Evolutionary conservation across 2,329 filamentous ascomycete genomes (phyloP).

Genomic region (Fusarium tuaranense): DNA sequence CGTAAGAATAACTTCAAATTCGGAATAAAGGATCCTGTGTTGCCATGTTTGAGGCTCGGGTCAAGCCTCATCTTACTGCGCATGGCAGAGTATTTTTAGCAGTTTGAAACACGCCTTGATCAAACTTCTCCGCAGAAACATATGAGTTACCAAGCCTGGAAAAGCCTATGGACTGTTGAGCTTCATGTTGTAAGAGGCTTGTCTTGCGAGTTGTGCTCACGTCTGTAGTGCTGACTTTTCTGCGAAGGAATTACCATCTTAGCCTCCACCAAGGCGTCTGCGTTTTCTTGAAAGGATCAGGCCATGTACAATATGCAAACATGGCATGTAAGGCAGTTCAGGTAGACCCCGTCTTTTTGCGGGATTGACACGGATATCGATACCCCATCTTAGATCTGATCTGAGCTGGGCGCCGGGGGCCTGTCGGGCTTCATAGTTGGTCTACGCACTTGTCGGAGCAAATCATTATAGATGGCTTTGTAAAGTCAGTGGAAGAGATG

Average conservation of each 20-base stretch:
- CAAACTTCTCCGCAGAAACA: neutral
- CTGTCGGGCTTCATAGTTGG: neutral
- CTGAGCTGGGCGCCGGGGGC: neutral
- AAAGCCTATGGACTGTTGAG: neutral
- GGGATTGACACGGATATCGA: neutral
- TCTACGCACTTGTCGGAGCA: neutral
- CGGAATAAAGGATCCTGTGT: neutral
- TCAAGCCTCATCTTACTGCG: neutral
- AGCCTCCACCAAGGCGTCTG: neutral
- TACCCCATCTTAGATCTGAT: neutral
- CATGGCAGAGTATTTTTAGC: neutral
- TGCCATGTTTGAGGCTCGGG: neutral
- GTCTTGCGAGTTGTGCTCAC: too few species aligned
- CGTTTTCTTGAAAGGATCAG: neutral
- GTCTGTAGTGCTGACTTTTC: neutral
- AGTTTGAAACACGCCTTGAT: neutral
- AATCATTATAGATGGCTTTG: neutral
- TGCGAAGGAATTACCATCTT: neutral
- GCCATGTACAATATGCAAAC: neutral
- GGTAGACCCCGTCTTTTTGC: neutral
- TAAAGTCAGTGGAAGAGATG: neutral
- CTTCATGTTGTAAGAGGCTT: neutral
- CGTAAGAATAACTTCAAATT: neutral
- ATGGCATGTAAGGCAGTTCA: neutral
- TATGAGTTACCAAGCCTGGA: neutral